Evolutionary conservation across 2,329 filamentous ascomycete species (phyloP).

Genomic region (Emmonsiellopsis sp.): DNA sequence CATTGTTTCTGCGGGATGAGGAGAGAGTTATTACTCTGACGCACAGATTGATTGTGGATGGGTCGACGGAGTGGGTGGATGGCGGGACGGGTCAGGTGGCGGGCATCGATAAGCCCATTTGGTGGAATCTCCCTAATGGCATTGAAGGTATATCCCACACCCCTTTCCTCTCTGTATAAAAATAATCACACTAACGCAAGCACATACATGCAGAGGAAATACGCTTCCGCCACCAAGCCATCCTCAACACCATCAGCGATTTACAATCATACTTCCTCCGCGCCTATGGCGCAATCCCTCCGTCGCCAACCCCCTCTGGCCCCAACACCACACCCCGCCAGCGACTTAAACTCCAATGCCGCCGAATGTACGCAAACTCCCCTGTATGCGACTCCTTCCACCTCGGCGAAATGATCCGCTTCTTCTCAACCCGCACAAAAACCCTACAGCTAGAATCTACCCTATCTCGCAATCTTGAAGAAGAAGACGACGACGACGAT

Average conservation of each 20-base stretch:
- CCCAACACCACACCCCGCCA: constrained; percentile 12
- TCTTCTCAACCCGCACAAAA: constrained; percentile 32
- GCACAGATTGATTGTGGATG: constrained; percentile 27
- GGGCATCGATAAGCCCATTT: constrained; percentile 18
- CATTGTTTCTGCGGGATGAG: constrained; percentile 22
- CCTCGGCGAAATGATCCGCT: constrained; percentile 36
- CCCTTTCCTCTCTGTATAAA: background rate
- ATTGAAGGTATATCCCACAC: constrained; percentile 28
- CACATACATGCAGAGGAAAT: constrained; percentile 28
- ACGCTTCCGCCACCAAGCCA: constrained; percentile 31
- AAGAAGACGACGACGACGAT: constrained; percentile 10
- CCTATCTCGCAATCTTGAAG: constrained; percentile 15
- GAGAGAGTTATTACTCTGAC: constrained; percentile 22
- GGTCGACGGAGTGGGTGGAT: constrained; percentile 29
- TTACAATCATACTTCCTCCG: constrained; percentile 35
- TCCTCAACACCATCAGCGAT: constrained; percentile 35
- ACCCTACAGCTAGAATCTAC: constrained; percentile 35
- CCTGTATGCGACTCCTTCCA: constrained; percentile 37
- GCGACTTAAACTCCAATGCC: constrained; percentile 24
- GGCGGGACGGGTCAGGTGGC: constrained; percentile 17
- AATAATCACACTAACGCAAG: background rate
- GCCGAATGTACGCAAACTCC: constrained; percentile 32
- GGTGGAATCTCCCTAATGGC: constrained; percentile 29
- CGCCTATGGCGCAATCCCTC: constrained; percentile 30
- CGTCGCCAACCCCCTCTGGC: constrained; percentile 6